These are phyloP conservation scores for Inga laurina DNA, from an alignment of 306 rosid genomes.

Conservation along the genomic window DNA sequence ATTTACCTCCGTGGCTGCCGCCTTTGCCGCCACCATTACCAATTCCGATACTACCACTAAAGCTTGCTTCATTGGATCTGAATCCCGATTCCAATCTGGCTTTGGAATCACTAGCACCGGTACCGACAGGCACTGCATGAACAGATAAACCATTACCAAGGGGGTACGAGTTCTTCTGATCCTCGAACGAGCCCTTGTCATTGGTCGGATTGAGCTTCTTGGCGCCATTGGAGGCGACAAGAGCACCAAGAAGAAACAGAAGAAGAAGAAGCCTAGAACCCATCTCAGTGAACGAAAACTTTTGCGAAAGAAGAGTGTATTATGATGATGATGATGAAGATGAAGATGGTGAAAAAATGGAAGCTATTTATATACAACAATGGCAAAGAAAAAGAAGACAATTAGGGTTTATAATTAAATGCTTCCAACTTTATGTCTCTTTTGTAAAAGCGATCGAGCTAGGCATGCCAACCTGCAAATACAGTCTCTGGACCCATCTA, in stretches of 20 bases:
- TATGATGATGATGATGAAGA: too few relatives aligned
- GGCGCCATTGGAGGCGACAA: conserved; percentile 55
- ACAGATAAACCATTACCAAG: conserved; percentile 42
- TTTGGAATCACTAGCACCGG: conserved; percentile 39
- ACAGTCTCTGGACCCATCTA: background rate
- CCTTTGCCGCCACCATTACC: conserved; percentile 49
- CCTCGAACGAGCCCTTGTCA: conserved; percentile 37
- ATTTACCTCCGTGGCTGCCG: conserved; percentile 24
- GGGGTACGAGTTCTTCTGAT: conserved; percentile 43
- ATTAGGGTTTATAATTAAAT: conserved; percentile 38
- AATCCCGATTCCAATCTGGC: too few relatives aligned
- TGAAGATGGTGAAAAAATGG: background rate
- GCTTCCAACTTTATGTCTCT: conserved; percentile 43
- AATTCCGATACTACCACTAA: conserved; percentile 55
- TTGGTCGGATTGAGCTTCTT: conserved; percentile 45
- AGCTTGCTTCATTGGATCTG: too few relatives aligned
- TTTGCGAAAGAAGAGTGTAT: too few relatives aligned
- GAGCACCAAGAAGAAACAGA: conserved; percentile 46
- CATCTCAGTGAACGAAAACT: conserved; percentile 21
- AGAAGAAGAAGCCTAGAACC: conserved; percentile 33
- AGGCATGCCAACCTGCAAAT: background rate
- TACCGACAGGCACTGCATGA: conserved; percentile 45
- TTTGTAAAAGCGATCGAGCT: conserved; percentile 31
- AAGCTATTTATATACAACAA: conserved; percentile 44
- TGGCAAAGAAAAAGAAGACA: background rate